These are phyloP conservation scores for Quercus robur DNA, from an alignment of 306 rosid genomes.

Conservation along the genomic window DNA sequence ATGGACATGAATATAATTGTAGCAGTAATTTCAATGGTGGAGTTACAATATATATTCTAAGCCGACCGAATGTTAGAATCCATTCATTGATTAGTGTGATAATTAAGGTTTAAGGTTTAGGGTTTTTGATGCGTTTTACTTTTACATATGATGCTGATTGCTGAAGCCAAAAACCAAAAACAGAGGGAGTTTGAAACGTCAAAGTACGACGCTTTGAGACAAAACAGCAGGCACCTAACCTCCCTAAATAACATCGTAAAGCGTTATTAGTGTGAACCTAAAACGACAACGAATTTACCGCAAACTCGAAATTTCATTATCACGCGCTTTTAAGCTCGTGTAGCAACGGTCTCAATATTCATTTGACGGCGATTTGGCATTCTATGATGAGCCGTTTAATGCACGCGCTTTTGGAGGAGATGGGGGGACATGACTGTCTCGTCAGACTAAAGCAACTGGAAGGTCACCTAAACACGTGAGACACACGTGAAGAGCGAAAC, in stretches of 20 bases:
- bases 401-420: slow-evolving; percentile 1
- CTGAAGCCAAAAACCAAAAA: not conserved
- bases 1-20: too few relatives aligned
- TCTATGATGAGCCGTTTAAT: too few relatives aligned
- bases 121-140: not conserved
- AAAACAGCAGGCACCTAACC: not conserved
- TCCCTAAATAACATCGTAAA: not conserved
- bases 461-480: slow-evolving; percentile 20
- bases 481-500: slow-evolving; percentile 27
- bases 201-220: not conserved
- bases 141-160: not conserved
- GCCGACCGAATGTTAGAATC: too few relatives aligned
- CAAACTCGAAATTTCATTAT: not conserved
- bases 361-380: not conserved
- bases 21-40: too few relatives aligned
- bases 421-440: not conserved
- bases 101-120: not conserved
- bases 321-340: not conserved
- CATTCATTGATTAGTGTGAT: not conserved
- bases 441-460: not conserved
- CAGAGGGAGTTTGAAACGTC: not conserved
- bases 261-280: slow-evolving; percentile 2
- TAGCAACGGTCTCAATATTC: too few relatives aligned
- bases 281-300: not conserved
- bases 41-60: too few relatives aligned